Conservation (phyloP, 345 rosid species). For the Lepidium africanum region DNA sequence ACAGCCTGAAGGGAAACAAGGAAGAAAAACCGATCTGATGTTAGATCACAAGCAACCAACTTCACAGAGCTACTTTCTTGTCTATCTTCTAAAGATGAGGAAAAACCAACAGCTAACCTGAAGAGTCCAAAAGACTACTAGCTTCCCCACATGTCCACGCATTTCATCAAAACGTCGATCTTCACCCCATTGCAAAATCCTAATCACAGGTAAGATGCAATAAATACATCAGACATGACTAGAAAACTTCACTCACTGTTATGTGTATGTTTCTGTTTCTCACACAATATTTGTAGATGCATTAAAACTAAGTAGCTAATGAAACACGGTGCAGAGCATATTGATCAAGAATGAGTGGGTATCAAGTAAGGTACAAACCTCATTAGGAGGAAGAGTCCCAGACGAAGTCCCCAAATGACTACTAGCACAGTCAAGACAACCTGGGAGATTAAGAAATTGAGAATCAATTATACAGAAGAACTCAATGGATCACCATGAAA, state of each 20-base stretch:
- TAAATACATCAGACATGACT: background rate
- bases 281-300: background rate
- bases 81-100: background rate
- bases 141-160: conserved; percentile 62
- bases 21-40: background rate
- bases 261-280: background rate
- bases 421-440: conserved; percentile 62
- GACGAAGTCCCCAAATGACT: conserved; percentile 81
- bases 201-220: conserved; percentile 11
- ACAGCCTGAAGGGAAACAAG: conserved; percentile 48
- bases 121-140: conserved; percentile 73
- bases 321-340: background rate
- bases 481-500: background rate
- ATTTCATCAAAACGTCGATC: conserved; percentile 83
- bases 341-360: background rate
- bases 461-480: conserved; percentile 1
- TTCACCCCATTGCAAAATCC: conserved; percentile 95
- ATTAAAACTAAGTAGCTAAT: background rate
- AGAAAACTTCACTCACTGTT: background rate
- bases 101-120: conserved; percentile 45
- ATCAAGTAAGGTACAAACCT: conserved; percentile 39
- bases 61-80: background rate
- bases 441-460: conserved; percentile 32
- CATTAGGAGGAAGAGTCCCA: conserved; percentile 63
- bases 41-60: conserved; percentile 3